Evolutionary conservation across 331 rosid species (phyloP).

Genomic region (Acacia concinna): DNA sequence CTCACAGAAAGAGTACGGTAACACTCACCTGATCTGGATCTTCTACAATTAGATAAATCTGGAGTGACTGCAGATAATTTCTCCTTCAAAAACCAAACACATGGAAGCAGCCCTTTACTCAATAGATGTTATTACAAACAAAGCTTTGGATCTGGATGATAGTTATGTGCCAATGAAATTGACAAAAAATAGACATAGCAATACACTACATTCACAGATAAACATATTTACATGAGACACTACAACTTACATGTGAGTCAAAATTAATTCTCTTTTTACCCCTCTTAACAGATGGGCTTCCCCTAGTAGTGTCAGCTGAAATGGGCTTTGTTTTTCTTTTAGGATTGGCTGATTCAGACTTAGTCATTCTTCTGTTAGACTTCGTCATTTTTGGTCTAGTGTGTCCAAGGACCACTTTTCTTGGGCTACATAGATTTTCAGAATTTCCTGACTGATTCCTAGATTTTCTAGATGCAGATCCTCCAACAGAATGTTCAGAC

Average conservation of each 20-base stretch:
- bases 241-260: background rate
- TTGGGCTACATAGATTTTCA: constrained; percentile 23
- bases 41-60: constrained; percentile 40
- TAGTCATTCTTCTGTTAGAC: background rate
- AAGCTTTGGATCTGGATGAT: background rate
- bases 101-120: background rate
- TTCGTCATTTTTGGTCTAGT: background rate
- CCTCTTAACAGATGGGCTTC: background rate
- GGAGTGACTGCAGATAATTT: constrained; percentile 39
- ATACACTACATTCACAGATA: background rate
- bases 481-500: constrained; percentile 12
- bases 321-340: constrained; percentile 10
- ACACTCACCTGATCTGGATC: constrained; percentile 70
- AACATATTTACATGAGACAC: background rate
- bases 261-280: background rate
- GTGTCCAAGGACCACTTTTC: background rate
- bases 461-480: constrained; percentile 21
- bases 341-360: background rate
- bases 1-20: background rate
- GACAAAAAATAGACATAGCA: background rate
- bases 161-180: background rate
- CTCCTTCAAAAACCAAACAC: constrained; percentile 14
- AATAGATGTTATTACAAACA: background rate
- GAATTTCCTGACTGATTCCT: constrained; percentile 8
- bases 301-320: background rate